Base-by-base conservation (phyloP, 78 protist species). In the Monosiga brevicollis region DNA sequence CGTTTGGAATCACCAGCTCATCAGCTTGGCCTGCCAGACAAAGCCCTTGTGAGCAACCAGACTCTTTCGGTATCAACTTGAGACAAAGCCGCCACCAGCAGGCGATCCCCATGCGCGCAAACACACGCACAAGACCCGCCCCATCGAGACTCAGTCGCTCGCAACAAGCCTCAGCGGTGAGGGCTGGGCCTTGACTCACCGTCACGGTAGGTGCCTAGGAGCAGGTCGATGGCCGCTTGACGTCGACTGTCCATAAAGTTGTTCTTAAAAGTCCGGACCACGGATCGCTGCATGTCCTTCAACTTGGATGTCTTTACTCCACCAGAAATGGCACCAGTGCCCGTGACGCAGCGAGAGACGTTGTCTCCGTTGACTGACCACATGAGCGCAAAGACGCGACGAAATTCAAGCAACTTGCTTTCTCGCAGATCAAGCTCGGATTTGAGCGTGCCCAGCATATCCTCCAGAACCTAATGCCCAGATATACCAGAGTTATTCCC, bases 261-360 rank as follows among this genome's bases (percentile, higher is more conserved):
- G 79, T 83, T 83, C 35, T 38, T 41, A 6, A 49, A 0, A 2
- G 73, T 24, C n/a, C 90, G 80, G 26, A 23, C 73, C 72, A 81
- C 62, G 49, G 87, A 76, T 25, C 74, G 76, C n/a, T 0, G 29
- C 32, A 34, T 76, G 43, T 87, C 90, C 42, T 9, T 2, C 36
- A 87, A 10, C 15, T 20, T 6, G 29, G 62, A 49, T 49, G 62
- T 49, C 15, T 49, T 49, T 6, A 15, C 62, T 6, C 62, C 87
- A 29, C 81, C 1, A 49, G 42, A 76, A 35, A 87, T 83, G 32
- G 92, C 89, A 23, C 86, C 85, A 1, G 89, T 86, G 36, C 92
- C 92, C 32, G 90, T 38, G 36, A 85, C 86, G 75, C 1, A 23
- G 35, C 1, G 79, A 0, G 76, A 15, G 11, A 87, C 2, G 34